Conservation (phyloP, 208 protist species). For the Acanthamoeba polyphaga region DNA sequence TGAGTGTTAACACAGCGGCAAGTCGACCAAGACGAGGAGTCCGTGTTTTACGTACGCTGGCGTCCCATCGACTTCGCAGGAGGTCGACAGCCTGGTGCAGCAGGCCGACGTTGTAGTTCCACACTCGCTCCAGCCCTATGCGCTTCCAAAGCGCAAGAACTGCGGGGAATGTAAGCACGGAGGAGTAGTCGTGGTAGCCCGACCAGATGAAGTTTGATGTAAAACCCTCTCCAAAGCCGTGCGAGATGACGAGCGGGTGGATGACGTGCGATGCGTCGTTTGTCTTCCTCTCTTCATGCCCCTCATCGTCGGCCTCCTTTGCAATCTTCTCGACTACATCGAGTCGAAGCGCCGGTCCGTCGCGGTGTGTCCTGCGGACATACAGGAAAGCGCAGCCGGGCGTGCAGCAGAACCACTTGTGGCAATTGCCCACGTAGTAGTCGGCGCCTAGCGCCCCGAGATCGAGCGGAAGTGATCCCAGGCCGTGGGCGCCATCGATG, state of each 20-base stretch:
- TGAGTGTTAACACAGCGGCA: neutral
- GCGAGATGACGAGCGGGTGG: conserved; percentile 84
- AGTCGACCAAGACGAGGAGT: conserved; percentile 72
- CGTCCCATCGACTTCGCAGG: neutral
- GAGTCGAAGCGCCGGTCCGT: neutral
- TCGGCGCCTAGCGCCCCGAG: conserved; percentile 88
- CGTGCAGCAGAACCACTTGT: conserved; percentile 93
- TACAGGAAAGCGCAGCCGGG: conserved; percentile 17
- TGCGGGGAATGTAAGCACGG: conserved; percentile 91
- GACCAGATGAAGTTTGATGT: conserved; percentile 95
- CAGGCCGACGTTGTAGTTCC: neutral
- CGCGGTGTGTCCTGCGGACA: neutral
- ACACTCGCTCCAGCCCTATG: neutral
- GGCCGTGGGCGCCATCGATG: conserved; percentile 93
- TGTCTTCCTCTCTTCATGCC: neutral
- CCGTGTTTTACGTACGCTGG: neutral
- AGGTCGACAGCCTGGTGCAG: conserved; percentile 84
- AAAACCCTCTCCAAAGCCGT: conserved; percentile 93
- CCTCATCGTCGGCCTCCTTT: neutral
- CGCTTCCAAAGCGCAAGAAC: conserved; percentile 90
- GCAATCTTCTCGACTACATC: neutral
- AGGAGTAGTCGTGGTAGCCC: conserved; percentile 92
- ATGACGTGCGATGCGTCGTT: neutral
- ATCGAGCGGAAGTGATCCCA: conserved; percentile 91
- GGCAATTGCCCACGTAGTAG: conserved; percentile 92